These are phyloP conservation scores for Sedum album DNA, from an alignment of 164 flowering plant genomes.

Conservation along the genomic window DNA sequence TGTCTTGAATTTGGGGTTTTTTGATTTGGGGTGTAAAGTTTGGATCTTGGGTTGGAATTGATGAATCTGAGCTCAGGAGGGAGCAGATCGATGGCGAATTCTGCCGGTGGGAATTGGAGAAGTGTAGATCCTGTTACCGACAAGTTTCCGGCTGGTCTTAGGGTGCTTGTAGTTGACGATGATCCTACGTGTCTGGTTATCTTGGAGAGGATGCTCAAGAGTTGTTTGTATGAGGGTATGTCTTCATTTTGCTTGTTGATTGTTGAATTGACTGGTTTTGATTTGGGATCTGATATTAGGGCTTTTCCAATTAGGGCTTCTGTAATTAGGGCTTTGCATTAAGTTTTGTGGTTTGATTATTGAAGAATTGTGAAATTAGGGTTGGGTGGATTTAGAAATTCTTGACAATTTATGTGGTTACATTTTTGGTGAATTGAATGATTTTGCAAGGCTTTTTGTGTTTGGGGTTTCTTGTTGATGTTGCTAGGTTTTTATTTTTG, in stretches of 20 bases:
- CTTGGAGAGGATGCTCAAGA: conserved; percentile 68
- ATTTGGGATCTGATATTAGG: not conserved
- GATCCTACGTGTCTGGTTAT: conserved; percentile 51
- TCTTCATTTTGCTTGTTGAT: not conserved
- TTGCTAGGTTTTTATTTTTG: not conserved
- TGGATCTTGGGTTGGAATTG: not conserved
- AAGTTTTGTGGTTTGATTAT: not conserved
- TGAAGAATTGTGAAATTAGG: not conserved
- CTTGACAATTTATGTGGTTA: not conserved
- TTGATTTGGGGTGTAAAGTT: not conserved
- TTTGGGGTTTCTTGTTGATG: not conserved
- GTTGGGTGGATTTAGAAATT: too few relatives aligned
- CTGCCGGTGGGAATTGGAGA: not conserved
- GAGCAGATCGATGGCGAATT: not conserved
- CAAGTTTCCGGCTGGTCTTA: conserved; percentile 66
- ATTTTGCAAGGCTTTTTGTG: not conserved
- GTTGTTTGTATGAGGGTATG: conserved; percentile 54
- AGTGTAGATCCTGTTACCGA: conserved; percentile 14
- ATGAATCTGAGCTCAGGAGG: not conserved
- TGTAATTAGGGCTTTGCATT: not conserved
- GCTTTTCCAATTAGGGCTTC: not conserved
- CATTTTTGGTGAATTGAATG: too few relatives aligned
- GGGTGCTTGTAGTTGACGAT: conserved; percentile 84
- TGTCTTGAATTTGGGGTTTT: not conserved
- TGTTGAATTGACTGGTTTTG: not conserved